phyloP scores from a whole-genome alignment of 2,329 filamentous ascomycete genomes.

The Diaporthe citri region DNA sequence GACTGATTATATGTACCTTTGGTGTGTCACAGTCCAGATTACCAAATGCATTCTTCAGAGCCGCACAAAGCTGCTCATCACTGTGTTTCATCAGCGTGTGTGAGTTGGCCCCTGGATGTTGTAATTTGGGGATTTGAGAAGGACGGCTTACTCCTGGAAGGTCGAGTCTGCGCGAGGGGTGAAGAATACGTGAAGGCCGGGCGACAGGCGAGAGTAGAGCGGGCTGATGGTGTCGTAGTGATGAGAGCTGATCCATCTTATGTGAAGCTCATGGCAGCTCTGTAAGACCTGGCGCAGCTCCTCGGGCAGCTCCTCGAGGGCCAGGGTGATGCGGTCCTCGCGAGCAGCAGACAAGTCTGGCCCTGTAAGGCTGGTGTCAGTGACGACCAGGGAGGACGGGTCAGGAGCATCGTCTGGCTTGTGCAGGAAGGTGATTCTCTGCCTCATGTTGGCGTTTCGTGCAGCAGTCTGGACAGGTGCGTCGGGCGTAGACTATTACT shows the following conservation, averaged over 20 bases:
- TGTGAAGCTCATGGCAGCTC: conserved; percentile 77
- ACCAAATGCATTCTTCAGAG: conserved; percentile 50
- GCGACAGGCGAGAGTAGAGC: conserved; percentile 79
- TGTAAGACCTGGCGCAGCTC: conserved; percentile 74
- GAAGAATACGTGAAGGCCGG: conserved; percentile 86
- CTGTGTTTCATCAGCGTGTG: conserved; percentile 41
- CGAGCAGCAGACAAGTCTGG: conserved; percentile 74
- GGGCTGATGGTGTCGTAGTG: conserved; percentile 74
- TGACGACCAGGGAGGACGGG: conserved; percentile 72
- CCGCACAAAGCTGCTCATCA: conserved; percentile 46
- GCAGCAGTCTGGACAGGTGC: conserved; percentile 32
- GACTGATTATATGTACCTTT: conserved; percentile 45
- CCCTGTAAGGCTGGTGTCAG: conserved; percentile 66
- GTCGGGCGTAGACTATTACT: conserved; percentile 39
- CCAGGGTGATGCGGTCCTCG: conserved; percentile 83
- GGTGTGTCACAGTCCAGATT: conserved; percentile 51
- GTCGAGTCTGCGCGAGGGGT: conserved; percentile 64
- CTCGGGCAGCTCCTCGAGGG: conserved; percentile 78
- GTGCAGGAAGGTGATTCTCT: conserved; percentile 84
- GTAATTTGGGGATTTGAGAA: conserved; percentile 10
- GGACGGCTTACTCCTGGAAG: conserved; percentile 45
- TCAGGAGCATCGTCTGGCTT: conserved; percentile 73
- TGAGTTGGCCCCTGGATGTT: not conserved
- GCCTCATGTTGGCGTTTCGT: conserved; percentile 68
- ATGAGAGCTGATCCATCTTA: conserved; percentile 79